Conservation (phyloP, 2,329 filamentous ascomycete species). For the Claviceps cyperi region DNA sequence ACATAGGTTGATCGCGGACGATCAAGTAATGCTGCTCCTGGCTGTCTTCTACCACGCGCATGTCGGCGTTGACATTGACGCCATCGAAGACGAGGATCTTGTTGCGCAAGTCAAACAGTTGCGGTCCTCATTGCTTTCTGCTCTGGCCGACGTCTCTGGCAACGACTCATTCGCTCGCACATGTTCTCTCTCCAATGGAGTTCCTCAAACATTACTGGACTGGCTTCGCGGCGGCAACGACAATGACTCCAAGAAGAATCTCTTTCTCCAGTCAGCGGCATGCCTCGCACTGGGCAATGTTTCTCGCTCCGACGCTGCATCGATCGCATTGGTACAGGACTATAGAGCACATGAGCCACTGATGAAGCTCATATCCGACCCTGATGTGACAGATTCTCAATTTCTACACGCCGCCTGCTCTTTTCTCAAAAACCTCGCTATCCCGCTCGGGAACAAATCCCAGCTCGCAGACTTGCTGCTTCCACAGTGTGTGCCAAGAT, state of each 20-base stretch:
- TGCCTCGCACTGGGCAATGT: slow-evolving; percentile 49
- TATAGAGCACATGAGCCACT: slow-evolving; percentile 30
- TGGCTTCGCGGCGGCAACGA: slow-evolving; percentile 29
- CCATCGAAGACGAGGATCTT: slow-evolving; percentile 31
- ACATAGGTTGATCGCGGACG: slow-evolving; percentile 26
- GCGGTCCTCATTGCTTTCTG: slow-evolving; percentile 33
- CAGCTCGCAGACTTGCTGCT: slow-evolving; percentile 34
- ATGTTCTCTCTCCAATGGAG: slow-evolving; percentile 27
- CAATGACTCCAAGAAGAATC: background rate
- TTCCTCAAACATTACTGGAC: slow-evolving; percentile 27
- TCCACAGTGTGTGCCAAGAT: slow-evolving; percentile 30
- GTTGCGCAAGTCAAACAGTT: slow-evolving; percentile 31
- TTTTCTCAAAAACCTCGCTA: slow-evolving; percentile 51
- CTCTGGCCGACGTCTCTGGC: slow-evolving; percentile 38
- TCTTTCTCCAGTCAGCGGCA: slow-evolving; percentile 38
- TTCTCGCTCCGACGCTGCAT: slow-evolving; percentile 41
- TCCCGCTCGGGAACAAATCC: slow-evolving; percentile 40
- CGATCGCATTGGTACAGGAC: slow-evolving; percentile 32
- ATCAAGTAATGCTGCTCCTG: slow-evolving; percentile 29
- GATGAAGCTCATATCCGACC: slow-evolving; percentile 27
- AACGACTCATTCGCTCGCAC: slow-evolving; percentile 29
- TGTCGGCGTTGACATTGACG: slow-evolving; percentile 22
- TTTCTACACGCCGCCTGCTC: slow-evolving; percentile 42
- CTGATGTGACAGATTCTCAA: slow-evolving; percentile 29
- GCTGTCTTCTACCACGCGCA: slow-evolving; percentile 33